Evolutionary conservation across 805 yeast genomes (phyloP), one percentile per base, ranked within the genome.

Genomic region (Barnettozyma populi): DNA sequence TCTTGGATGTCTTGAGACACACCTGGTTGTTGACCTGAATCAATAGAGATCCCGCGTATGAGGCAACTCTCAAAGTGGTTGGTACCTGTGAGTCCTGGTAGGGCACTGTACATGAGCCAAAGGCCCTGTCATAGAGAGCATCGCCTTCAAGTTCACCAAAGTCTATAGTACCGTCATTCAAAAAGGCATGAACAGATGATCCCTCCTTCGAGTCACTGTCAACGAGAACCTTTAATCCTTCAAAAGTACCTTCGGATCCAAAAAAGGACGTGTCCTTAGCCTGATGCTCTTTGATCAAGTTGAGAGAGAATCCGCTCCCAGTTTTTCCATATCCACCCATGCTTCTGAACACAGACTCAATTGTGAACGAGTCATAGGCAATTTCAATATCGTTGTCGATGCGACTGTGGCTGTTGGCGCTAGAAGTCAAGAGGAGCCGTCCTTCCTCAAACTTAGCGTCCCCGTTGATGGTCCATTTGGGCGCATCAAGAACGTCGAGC

Each of bases 11-110:
- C 62, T 80, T 80, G 64, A 85, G 78, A 59, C 90, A 81, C 48
- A 86, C 70, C 55, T 75, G 79, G 62, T 86, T 86, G 63, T 86
- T 88, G 43, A 84, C 68, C 52, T 86, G 88, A n/a, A 85, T 73
- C 54, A 83, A 82, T 52, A 82, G 70, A 50, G 76, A 63, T 14
- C 70, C 67, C 24, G 63, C 61, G 21, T 79, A 75, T 56, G 83
- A 84, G 8, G 84, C 78, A 13, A 86, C 54, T 64, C 89, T 77
- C n/a, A 84, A 45, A 1, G 86, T 82, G 21, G 77, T 69, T 10
- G 95, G 95, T 6, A 84, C 86, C 52, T 78, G 78, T 0, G 88
- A 78, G 55, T 80, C 82, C 61, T 84, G 83, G 55, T 77, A 86
- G 9, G 70, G 68, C 54, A 81, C 62, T n/a, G 69, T 63, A 66